A percentile compares a stretch with the other conserved stretches of the same genome.
Conservation (phyloP, 805 yeast genomes). For the Wickerhamomyces tratensis region DNA sequence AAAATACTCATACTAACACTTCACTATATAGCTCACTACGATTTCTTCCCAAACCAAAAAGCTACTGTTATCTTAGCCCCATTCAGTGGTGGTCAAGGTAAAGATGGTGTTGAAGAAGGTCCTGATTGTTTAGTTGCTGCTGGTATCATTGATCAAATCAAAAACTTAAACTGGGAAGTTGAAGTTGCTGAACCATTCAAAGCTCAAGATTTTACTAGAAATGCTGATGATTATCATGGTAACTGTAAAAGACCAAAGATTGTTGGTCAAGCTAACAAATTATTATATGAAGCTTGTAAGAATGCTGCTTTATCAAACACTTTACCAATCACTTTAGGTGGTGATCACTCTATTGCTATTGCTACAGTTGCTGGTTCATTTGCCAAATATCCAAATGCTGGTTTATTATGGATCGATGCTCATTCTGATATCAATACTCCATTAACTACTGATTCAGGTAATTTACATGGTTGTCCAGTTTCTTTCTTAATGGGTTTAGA, state of each 20-base stretch:
- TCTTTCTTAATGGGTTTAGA: constrained; percentile 83
- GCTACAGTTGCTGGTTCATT: constrained; percentile 86
- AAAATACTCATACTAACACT: neutral
- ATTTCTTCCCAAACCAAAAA: constrained; percentile 42
- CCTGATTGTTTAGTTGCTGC: constrained; percentile 71
- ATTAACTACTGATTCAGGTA: constrained; percentile 73
- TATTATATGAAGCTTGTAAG: constrained; percentile 51
- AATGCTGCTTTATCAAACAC: constrained; percentile 35
- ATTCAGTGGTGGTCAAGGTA: constrained; percentile 93
- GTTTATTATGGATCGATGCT: constrained; percentile 94
- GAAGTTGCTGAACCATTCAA: constrained; percentile 43
- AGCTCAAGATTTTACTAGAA: constrained; percentile 36
- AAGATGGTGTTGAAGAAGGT: constrained; percentile 88
- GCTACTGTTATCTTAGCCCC: constrained; percentile 82
- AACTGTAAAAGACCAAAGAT: constrained; percentile 62
- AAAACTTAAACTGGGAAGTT: constrained; percentile 65
- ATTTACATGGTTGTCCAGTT: constrained; percentile 94
- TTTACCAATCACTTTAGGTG: constrained; percentile 84
- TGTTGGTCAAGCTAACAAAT: constrained; percentile 65
- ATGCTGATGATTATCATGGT: constrained; percentile 38
- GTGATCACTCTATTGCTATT: constrained; percentile 94
- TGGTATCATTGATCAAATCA: constrained; percentile 58
- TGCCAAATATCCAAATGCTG: constrained; percentile 73
- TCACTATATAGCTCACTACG: constrained; percentile 27
- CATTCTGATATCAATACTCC: constrained; percentile 97